Conservation (phyloP, 768 basidiomycete species). For the Boletus rubescentipes region DNA sequence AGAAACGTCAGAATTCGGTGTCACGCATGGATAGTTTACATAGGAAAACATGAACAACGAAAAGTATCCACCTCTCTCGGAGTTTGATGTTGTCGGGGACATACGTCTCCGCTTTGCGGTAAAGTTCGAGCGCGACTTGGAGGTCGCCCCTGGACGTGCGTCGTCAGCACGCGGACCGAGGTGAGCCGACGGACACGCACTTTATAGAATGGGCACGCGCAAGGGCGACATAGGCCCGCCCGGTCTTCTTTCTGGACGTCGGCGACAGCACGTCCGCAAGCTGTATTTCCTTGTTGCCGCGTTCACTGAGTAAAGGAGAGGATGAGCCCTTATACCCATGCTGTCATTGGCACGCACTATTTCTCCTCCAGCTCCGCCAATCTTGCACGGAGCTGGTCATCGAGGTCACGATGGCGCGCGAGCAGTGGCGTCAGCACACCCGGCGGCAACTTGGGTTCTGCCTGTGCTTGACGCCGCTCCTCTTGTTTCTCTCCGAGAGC, state of each 20-base stretch:
- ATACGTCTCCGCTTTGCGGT: slow-evolving; percentile 77
- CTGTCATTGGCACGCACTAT: slow-evolving; percentile 50
- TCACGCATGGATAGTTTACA: slow-evolving; percentile 46
- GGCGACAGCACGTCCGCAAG: slow-evolving; percentile 67
- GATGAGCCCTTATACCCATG: slow-evolving; percentile 16
- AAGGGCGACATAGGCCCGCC: slow-evolving; percentile 79
- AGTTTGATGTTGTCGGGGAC: slow-evolving; percentile 86
- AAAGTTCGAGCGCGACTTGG: slow-evolving; percentile 76
- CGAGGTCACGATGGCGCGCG: slow-evolving; percentile 65
- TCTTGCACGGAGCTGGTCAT: slow-evolving; percentile 62
- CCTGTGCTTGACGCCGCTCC: slow-evolving; percentile 6
- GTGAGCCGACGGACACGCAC: slow-evolving; percentile 40
- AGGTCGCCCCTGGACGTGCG: slow-evolving; percentile 61
- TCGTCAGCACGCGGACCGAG: background rate
- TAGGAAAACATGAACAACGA: slow-evolving; percentile 63
- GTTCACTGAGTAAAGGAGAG: slow-evolving; percentile 43
- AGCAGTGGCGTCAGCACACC: slow-evolving; percentile 60
- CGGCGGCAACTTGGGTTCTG: slow-evolving; percentile 22
- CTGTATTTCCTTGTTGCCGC: slow-evolving; percentile 57
- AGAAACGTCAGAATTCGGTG: slow-evolving; percentile 42
- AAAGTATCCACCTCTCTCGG: slow-evolving; percentile 84
- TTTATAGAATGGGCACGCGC: slow-evolving; percentile 81
- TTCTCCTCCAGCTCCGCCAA: slow-evolving; percentile 70
- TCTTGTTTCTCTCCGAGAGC: slow-evolving; percentile 14
- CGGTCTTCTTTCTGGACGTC: slow-evolving; percentile 76